Conservation (phyloP, 73 alveolate species). For the Symbiodinium natans region DNA sequence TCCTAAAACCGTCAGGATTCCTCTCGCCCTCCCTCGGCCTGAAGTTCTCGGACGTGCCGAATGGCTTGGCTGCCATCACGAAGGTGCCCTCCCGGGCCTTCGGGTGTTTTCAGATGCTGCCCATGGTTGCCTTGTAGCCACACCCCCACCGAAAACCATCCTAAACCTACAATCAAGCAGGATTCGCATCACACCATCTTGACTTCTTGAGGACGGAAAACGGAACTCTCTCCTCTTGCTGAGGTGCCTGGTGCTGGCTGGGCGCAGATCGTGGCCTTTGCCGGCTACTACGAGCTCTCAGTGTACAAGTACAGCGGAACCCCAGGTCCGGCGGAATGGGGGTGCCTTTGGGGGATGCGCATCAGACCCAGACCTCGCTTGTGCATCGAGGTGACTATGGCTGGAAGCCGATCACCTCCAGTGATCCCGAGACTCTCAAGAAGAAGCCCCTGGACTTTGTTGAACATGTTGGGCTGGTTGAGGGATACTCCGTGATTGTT, state of each 20-base stretch:
- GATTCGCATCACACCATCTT: too few species aligned
- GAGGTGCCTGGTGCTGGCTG: constrained; percentile 70
- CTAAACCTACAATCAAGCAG: too few species aligned
- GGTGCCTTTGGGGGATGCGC: too few species aligned
- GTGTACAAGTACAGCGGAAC: constrained; percentile 71
- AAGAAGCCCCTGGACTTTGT: not conserved
- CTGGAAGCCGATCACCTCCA: constrained; percentile 46
- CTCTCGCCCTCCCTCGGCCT: not conserved
- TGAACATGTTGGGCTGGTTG: not conserved
- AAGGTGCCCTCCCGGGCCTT: too few species aligned
- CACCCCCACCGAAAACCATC: too few species aligned
- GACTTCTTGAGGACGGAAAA: too few species aligned
- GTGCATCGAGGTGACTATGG: constrained; percentile 37
- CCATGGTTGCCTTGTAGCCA: too few species aligned
- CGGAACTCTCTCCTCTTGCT: too few species aligned
- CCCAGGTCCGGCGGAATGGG: constrained; percentile 53
- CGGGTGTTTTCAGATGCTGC: too few species aligned
- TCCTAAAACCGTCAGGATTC: too few species aligned
- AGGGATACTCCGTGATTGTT: not conserved
- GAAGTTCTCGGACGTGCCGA: not conserved
- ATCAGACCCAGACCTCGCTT: too few species aligned
- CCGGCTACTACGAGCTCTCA: constrained; percentile 84
- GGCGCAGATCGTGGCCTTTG: constrained; percentile 90
- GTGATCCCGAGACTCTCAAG: constrained; percentile 42
- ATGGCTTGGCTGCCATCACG: not conserved